Percentiles rank a stretch among this genome's conserved stretches.
Evolutionary conservation across 495 filamentous ascomycete genomes (phyloP).

Genomic region (Emericellopsis terricola): DNA sequence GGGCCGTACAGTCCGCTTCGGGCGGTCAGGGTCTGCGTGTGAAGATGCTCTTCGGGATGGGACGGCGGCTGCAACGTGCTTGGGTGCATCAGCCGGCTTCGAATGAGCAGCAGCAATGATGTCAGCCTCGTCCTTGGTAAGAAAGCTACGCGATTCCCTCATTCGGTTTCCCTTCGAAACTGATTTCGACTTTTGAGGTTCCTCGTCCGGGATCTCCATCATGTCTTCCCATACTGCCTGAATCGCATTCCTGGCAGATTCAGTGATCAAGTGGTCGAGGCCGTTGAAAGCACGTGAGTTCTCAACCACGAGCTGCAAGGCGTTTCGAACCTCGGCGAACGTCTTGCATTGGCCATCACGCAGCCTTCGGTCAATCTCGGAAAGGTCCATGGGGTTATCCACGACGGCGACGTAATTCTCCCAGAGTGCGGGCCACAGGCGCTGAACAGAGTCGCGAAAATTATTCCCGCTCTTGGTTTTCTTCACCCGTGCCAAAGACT

Average conservation of each 20-base stretch:
- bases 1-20: conserved; percentile 87
- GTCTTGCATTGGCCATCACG: conserved; percentile 44
- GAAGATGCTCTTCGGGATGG: conserved; percentile 66
- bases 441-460: conserved; percentile 56
- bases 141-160: background rate
- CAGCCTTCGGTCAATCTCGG: conserved; percentile 62
- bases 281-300: conserved; percentile 79
- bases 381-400: conserved; percentile 64
- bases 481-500: conserved; percentile 51
- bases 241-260: conserved; percentile 40
- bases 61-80: background rate
- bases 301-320: conserved; percentile 54
- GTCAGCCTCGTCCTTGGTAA: background rate
- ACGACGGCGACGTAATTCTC: conserved; percentile 56
- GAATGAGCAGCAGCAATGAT: background rate
- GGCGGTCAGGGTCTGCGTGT: conserved; percentile 51
- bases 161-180: conserved; percentile 17
- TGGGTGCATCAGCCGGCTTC: background rate
- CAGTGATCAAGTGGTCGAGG: conserved; percentile 47
- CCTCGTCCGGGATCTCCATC: conserved; percentile 30
- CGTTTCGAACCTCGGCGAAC: conserved; percentile 45
- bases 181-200: conserved; percentile 32
- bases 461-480: conserved; percentile 56
- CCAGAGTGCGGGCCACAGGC: conserved; percentile 28
- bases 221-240: conserved; percentile 40